Conservation (phyloP, 257 asterid species). For the Capsicum pubescens region DNA sequence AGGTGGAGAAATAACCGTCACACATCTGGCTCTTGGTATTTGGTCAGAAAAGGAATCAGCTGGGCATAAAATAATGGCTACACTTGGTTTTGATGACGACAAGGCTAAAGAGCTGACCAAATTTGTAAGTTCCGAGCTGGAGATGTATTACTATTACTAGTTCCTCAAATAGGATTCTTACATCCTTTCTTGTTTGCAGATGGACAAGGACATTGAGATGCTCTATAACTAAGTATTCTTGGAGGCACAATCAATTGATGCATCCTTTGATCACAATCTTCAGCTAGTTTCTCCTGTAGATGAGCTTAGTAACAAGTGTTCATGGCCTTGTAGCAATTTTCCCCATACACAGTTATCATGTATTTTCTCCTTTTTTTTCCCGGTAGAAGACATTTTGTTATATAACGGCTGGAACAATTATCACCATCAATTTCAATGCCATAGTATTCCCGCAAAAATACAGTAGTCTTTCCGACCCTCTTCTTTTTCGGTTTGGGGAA, state of each 20-base stretch:
- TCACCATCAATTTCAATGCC: not conserved
- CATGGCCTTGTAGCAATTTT: conserved; percentile 20
- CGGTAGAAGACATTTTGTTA: conserved; percentile 1
- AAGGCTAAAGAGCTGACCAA: conserved; percentile 81
- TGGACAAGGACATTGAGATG: conserved; percentile 66
- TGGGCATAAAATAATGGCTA: conserved; percentile 69
- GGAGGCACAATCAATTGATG: conserved; percentile 21
- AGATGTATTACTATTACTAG: conserved; percentile 6
- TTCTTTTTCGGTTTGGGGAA: not conserved
- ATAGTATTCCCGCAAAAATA: not conserved
- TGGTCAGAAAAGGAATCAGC: conserved; percentile 86
- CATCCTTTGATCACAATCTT: conserved; percentile 1
- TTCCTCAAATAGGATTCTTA: conserved; percentile 26
- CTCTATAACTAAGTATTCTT: conserved; percentile 48
- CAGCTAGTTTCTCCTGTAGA: conserved; percentile 21
- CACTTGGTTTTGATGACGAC: conserved; percentile 76
- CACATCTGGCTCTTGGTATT: conserved; percentile 77
- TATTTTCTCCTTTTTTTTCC: not conserved
- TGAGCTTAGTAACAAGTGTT: conserved; percentile 17
- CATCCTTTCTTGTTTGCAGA: conserved; percentile 49
- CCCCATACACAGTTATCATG: not conserved
- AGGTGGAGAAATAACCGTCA: conserved; percentile 75
- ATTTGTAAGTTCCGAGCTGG: conserved; percentile 49
- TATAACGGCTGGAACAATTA: not conserved
- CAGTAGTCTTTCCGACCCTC: not conserved